Conservation (phyloP, 2,329 filamentous ascomycete species). For the Epichloe coenophiala region DNA sequence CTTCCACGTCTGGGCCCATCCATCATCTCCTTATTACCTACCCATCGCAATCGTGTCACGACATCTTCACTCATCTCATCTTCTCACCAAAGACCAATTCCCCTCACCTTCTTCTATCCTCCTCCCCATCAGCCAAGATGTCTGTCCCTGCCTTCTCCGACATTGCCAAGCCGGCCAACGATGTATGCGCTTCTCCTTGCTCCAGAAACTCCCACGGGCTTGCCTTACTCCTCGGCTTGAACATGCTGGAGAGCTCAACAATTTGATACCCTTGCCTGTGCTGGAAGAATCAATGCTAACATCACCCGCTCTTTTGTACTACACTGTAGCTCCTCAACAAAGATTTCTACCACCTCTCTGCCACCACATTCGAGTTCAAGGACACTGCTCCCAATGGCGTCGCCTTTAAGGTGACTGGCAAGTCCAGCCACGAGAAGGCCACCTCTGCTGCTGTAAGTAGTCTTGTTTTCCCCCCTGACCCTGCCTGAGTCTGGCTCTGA, state of each 20-base stretch:
- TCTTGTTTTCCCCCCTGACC: background rate
- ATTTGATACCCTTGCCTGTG: constrained; percentile 6
- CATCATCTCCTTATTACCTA: constrained; percentile 4
- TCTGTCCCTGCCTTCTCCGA: constrained; percentile 88
- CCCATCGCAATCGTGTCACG: constrained; percentile 2
- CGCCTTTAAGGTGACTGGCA: constrained; percentile 97
- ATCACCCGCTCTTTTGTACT: constrained; percentile 8
- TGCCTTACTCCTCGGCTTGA: background rate
- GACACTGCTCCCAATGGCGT: constrained; percentile 99
- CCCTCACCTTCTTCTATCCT: constrained; percentile 5
- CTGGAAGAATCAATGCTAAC: constrained; percentile 4
- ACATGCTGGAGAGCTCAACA: background rate
- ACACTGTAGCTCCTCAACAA: constrained; percentile 84
- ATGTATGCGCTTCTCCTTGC: constrained; percentile 49
- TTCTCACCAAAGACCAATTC: constrained; percentile 3
- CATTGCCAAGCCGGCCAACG: constrained; percentile 96
- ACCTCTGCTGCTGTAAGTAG: constrained; percentile 80
- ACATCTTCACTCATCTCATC: constrained; percentile 1
- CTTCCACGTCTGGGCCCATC: constrained; percentile 1
- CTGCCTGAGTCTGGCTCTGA: background rate
- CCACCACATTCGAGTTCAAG: constrained; percentile 96
- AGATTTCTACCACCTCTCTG: constrained; percentile 89
- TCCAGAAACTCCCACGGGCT: background rate
- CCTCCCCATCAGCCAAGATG: constrained; percentile 40
- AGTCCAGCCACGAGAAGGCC: constrained; percentile 89